Conservation (phyloP, 441 rosid genomes). For the Viola pubescens region DNA sequence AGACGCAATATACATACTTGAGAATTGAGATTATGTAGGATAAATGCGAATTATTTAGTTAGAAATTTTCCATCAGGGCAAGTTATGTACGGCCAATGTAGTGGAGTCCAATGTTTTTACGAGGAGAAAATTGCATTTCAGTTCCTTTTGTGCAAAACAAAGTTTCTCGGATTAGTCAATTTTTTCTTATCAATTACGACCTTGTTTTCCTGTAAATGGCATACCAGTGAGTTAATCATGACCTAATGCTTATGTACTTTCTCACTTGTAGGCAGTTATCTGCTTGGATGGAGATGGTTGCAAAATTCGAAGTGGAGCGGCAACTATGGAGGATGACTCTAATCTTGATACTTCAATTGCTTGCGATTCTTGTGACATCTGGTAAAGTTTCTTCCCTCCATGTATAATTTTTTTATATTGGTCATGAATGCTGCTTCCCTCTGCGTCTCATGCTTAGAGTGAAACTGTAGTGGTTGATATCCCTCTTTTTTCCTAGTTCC, state of each 20-base stretch:
- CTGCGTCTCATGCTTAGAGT: not conserved
- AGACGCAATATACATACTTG: not conserved
- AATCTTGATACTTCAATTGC: constrained; percentile 95
- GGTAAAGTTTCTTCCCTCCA: constrained; percentile 40
- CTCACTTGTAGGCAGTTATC: constrained; percentile 85
- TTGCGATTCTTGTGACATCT: constrained; percentile 92
- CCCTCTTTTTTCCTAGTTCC: not conserved
- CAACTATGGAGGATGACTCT: constrained; percentile 48
- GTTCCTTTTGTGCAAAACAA: not conserved
- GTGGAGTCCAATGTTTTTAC: too few relatives aligned
- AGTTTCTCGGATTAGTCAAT: constrained; percentile 7
- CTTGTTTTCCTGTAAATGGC: constrained; percentile 3
- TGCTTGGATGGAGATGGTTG: constrained; percentile 98
- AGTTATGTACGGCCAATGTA: too few relatives aligned
- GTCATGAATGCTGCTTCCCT: not conserved
- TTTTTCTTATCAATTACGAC: constrained; percentile 10
- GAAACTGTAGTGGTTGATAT: not conserved
- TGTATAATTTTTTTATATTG: constrained; percentile 1
- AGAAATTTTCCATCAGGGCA: too few relatives aligned
- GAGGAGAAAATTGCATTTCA: too few relatives aligned
- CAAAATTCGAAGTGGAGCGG: constrained; percentile 60
- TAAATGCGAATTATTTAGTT: too few relatives aligned
- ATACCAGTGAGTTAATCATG: not conserved
- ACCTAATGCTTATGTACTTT: constrained; percentile 27
- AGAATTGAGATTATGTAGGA: too few relatives aligned